Conservation (phyloP, 306 rosid species). For the Prunus kanzakura region DNA sequence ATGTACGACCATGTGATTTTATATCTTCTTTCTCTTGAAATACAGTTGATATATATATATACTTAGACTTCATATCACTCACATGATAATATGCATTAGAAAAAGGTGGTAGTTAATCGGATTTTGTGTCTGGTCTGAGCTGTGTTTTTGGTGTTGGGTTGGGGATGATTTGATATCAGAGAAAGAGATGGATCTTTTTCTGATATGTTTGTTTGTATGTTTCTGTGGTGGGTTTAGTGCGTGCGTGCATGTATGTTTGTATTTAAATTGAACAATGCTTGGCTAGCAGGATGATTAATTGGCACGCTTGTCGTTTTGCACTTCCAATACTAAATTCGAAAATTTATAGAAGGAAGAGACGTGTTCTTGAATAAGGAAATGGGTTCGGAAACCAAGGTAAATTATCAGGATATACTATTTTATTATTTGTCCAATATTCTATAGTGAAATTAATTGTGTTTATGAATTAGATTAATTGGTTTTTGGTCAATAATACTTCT, state of each 20-base stretch:
- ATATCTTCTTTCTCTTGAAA: background rate
- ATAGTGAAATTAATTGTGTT: background rate
- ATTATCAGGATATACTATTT: background rate
- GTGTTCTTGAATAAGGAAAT: background rate
- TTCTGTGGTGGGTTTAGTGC: background rate
- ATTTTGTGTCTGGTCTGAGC: background rate
- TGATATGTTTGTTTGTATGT: background rate
- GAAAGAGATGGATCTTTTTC: background rate
- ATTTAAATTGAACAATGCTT: conserved; percentile 1
- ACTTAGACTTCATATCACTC: background rate
- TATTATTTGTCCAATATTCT: no score
- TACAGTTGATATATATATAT: background rate
- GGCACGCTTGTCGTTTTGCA: conserved; percentile 27
- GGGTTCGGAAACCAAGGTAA: background rate
- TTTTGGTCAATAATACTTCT: no score
- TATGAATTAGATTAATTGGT: no score
- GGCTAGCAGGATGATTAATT: conserved; percentile 1
- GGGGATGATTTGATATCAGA: background rate
- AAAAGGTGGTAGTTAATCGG: background rate
- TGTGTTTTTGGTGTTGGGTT: background rate
- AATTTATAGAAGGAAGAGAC: background rate
- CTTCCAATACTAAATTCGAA: background rate
- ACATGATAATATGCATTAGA: conserved; percentile 11
- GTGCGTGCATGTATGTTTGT: background rate
- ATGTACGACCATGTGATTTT: conserved; percentile 10